A percentile compares a stretch with the other conserved stretches of the same genome.
These are phyloP conservation scores for Lasiosphaeria hispida DNA, from an alignment of 495 filamentous ascomycete genomes.

Conservation along the genomic window DNA sequence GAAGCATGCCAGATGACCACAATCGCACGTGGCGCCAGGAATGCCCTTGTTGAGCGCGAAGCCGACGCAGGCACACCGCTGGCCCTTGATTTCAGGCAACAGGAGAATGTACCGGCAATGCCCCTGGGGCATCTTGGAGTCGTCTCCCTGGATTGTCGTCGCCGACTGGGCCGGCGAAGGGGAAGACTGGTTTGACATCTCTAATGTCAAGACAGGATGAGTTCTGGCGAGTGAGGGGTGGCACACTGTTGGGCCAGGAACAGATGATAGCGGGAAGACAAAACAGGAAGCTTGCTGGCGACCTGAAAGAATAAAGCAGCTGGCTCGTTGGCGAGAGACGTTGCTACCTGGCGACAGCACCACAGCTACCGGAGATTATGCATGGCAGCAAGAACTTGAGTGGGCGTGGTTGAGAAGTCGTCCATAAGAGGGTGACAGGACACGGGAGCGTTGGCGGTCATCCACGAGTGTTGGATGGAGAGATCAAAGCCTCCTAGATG, in stretches of 20 bases:
- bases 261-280: neutral
- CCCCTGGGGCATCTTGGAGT: conserved; percentile 48
- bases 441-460: conserved; percentile 7
- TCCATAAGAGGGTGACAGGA: conserved; percentile 27
- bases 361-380: conserved; percentile 28
- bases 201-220: conserved; percentile 5
- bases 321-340: neutral
- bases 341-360: conserved; percentile 15
- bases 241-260: neutral
- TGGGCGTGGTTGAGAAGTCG: conserved; percentile 14
- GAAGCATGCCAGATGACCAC: conserved; percentile 55
- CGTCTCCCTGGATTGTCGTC: conserved; percentile 30
- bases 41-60: conserved; percentile 52
- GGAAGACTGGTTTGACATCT: conserved; percentile 29
- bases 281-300: neutral
- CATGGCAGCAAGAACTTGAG: conserved; percentile 26
- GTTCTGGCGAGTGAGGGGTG: neutral
- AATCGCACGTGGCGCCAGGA: conserved; percentile 52
- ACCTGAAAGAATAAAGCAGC: conserved; percentile 12
- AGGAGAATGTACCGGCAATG: conserved; percentile 56
- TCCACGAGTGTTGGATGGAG: conserved; percentile 9
- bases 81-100: conserved; percentile 52
- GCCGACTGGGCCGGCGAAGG: conserved; percentile 33
- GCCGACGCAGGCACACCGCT: conserved; percentile 53
- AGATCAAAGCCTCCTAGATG: conserved; percentile 9